Base-by-base conservation (phyloP, 1,284 basidiomycete species). In the Apiotrichum brassicae region DNA sequence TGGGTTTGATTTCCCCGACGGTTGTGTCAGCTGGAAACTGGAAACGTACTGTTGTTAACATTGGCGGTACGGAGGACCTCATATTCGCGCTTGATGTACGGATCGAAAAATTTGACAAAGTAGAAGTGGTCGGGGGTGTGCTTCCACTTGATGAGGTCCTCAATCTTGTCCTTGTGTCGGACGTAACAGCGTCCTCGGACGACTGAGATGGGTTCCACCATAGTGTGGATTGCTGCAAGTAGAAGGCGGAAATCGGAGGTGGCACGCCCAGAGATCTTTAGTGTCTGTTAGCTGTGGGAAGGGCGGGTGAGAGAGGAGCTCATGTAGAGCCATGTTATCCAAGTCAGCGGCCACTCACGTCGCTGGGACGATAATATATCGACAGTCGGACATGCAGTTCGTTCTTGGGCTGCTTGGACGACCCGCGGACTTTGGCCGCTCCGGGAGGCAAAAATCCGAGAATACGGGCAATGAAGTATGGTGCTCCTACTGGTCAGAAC, bases 31-130 rank as follows among this genome's bases (percentile, higher is more conserved):
- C n/a, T n/a, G n/a, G n/a, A n/a, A n/a, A n/a, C n/a, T n/a, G 28
- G 28, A 30, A 3, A 81, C 89, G 64, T 68, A 95, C 91, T 78
- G 72, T 98, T 98, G 61, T 85, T 82, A 51, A 95, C 83, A 64
- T 86, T 86, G 41, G 81, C 81, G 23, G 89, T 83, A 48, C 87
- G 84, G 51, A 98, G 84, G 59, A 97, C 86, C 72, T 98, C 95
- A 74, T 94, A 97, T 75, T 95, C 94, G 71, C 91, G 88, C 76
- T 95, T 93, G 73, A 97, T 89, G 75, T 97, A 97, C 39, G 93
- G 89, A 75, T 98, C 94, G 71, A 92, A 97, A 50, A 94, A 79
- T 61, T 87, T 84, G 61, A 84, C 83, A 76, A 91, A 97, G 78
- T 92, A 95, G 76, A 97, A 97, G 62, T 89, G 83, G 72, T 97